Evolutionary conservation across 192 early-diverging fungal species (phyloP).

Genomic region (Lobosporangium transversale): DNA sequence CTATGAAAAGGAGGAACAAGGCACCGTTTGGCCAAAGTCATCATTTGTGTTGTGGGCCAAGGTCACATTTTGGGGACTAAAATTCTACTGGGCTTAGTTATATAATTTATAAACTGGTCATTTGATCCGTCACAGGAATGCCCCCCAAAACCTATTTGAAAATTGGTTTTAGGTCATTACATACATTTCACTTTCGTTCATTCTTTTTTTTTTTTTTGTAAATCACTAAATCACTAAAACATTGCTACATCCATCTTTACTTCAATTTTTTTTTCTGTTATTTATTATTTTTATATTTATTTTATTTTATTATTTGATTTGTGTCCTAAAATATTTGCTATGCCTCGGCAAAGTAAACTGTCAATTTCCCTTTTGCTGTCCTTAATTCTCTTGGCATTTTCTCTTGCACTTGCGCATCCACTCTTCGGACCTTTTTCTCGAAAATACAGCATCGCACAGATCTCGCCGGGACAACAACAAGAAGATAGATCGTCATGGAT

Average conservation of each 20-base stretch:
- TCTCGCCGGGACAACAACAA: background rate
- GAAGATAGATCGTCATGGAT: constrained; percentile 8
- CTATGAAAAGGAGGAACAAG: no score
- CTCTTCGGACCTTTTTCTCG: constrained; percentile 14
- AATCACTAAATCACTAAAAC: background rate
- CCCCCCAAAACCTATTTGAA: background rate
- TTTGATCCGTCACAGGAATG: background rate
- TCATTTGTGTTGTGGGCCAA: background rate
- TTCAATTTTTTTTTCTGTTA: background rate
- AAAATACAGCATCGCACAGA: background rate
- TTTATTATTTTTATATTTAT: background rate
- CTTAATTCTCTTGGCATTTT: constrained; percentile 13
- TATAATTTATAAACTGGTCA: background rate
- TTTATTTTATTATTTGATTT: background rate
- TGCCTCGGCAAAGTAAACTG: constrained; percentile 26
- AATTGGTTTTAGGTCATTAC: background rate
- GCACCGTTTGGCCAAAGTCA: no score
- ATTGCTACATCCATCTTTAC: background rate
- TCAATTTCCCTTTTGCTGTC: constrained; percentile 6
- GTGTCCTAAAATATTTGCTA: constrained; percentile 5
- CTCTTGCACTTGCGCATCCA: constrained; percentile 11
- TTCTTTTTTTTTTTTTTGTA: background rate
- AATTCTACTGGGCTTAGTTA: background rate
- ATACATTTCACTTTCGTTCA: background rate
- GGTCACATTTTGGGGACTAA: background rate